Evolutionary conservation across 2,329 filamentous ascomycete genomes (phyloP), one percentile per base, ranked within the genome.

Genomic region (Verticillium zaregamsianum): DNA sequence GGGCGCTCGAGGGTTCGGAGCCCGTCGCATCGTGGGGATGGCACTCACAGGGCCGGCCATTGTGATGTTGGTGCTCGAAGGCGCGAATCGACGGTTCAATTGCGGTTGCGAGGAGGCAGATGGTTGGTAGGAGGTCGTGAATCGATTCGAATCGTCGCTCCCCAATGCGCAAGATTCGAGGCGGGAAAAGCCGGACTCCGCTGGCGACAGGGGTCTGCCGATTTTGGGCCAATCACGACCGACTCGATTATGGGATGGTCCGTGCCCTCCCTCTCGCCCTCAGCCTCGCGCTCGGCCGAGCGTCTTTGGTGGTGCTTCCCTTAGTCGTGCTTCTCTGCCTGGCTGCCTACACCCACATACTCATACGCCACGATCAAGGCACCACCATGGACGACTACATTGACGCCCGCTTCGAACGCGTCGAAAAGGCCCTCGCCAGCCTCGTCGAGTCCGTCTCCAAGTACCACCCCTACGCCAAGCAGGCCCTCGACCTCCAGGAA

Each of bases 371-470:
- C n/a, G n/a, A n/a, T n/a, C n/a, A n/a, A n/a, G n/a, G n/a, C n/a
- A n/a, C n/a, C n/a, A 35, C 14, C 33, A 91, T 91, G 88, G 85
- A 91, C 66, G 81, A 81, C 56, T 76, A 82, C 57, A 80, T 91
- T 7, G 86, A 90, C 65, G 72, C 70, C 55, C 86, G 84, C 68
- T 89, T 91, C 63, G 85, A 89, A 71, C 84, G 86, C 57, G 79
- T 91, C 33, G 88, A 90, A 68, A 85, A 83, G 68, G 86, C 87
- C 1, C 79, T 96, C 23, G 82, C 84, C 14, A 86, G 80, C 32
- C 80, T 96, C 37, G 88, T 93, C 67, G 90, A 93, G 72, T 93
- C 91, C 0, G 90, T 96, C 65, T 83, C 90, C 6, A 90, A 92
- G 66, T 94, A 93, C 76, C 92, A 93, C 69, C 91, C 92, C 0